phyloP scores from a whole-genome alignment of 2,329 filamentous ascomycete genomes.

The Endothia cerciana region DNA sequence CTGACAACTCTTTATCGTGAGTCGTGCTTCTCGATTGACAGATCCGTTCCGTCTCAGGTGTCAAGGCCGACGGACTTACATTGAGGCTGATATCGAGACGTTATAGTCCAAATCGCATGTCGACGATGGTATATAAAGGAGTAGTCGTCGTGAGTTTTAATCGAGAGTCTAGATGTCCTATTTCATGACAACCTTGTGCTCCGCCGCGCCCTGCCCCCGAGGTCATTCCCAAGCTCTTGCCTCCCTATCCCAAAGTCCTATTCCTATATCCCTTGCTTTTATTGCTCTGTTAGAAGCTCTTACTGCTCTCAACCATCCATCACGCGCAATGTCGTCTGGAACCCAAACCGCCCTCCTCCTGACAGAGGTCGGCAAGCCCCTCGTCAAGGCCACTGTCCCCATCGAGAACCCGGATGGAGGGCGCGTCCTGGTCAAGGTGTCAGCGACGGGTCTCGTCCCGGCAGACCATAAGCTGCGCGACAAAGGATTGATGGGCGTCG shows the following conservation, averaged over 20 bases:
- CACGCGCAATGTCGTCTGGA: background rate
- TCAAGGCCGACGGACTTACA: background rate
- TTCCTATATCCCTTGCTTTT: too few species aligned
- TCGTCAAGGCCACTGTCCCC: background rate
- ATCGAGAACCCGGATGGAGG: background rate
- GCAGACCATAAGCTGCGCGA: background rate
- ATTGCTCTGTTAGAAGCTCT: background rate
- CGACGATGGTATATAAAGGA: background rate
- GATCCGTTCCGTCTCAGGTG: background rate
- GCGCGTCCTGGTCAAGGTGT: background rate
- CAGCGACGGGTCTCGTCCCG: background rate
- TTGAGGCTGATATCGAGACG: background rate
- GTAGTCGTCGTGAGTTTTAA: too few species aligned
- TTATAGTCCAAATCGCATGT: background rate
- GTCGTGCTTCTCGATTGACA: too few species aligned
- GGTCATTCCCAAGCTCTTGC: background rate
- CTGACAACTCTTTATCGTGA: too few species aligned
- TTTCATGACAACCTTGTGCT: background rate
- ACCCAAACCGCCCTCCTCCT: slow-evolving; percentile 8
- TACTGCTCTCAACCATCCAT: background rate
- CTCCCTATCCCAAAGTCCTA: too few species aligned
- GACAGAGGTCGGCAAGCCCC: slow-evolving; percentile 1
- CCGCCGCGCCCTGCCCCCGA: background rate
- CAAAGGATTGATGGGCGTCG: background rate
- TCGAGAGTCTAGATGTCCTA: background rate